Base-by-base conservation (phyloP, 768 basidiomycete species). In the Hygrophorus pudorinus region DNA sequence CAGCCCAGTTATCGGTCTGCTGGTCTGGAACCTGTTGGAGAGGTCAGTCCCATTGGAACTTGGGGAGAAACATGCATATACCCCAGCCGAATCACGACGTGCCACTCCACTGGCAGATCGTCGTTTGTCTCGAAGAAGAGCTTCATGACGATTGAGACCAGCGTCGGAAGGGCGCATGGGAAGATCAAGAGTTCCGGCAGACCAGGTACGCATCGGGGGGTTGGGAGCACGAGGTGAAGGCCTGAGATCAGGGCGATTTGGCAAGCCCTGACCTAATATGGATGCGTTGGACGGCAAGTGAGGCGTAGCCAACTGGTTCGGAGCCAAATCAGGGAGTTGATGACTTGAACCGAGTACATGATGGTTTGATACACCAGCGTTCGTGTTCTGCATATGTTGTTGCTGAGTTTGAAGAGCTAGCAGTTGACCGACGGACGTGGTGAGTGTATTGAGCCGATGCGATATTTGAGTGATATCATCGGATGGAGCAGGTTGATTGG, bases 391-490 rank as follows among this genome's bases (percentile, higher is more conserved):
- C 17, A 81, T 64, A 28, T 43, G 47, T 50, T 43, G 47, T 50
- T 77, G 75, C 51, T 87, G 85, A 1, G 85, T 87, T 58, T 87
- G 85, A 34, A 88, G 59, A 2, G 84, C 82, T 7, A 91, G 73
- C 18, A 92, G 71, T 58, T 89, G 87, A 17, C 87, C 83, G 41
- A 92, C 88, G 6, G 89, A 89, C 2, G 83, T 79, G 13, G 86
- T 85, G 53, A 92, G 65, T 8, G 80, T 81, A 56, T 79, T 83
- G 44, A 92, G 67, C 32, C 85, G 77, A 53, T 85, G 84, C 8
- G 84, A 82, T 34, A 89, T 85, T 41, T 79, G 73, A 8, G 74
- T 67, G 46, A 87, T 76, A 59, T 88, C 85, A 60, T 89, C 84
- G 18, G 69, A 58, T 32, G 79, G 75, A 35, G 70, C 70, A 29